Evolutionary conservation across 495 filamentous ascomycete species (phyloP).

Genomic region (Lophiotrema nucula): DNA sequence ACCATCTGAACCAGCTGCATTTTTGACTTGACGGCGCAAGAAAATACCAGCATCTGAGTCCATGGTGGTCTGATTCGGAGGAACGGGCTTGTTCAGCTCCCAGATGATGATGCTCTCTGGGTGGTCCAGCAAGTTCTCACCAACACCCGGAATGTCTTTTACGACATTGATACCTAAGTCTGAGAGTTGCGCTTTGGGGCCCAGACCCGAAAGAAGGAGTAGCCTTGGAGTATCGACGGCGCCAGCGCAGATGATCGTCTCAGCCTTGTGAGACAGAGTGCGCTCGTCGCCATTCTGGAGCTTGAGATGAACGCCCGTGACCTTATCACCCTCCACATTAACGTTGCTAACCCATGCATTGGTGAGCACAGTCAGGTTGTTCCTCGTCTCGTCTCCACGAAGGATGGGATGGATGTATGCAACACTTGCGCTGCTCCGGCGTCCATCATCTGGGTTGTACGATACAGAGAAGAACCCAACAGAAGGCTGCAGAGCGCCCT

Average conservation of each 20-base stretch:
- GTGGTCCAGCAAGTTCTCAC: slow-evolving; percentile 77
- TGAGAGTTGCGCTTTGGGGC: slow-evolving; percentile 62
- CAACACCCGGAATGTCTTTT: slow-evolving; percentile 72
- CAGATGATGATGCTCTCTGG: slow-evolving; percentile 79
- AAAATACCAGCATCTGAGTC: slow-evolving; percentile 84
- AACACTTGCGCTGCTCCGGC: slow-evolving; percentile 74
- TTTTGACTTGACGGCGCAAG: slow-evolving; percentile 65
- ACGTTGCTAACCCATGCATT: slow-evolving; percentile 77
- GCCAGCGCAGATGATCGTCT: slow-evolving; percentile 76
- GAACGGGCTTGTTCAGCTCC: slow-evolving; percentile 76
- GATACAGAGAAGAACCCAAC: slow-evolving; percentile 83
- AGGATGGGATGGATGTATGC: slow-evolving; percentile 87
- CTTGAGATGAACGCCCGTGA: slow-evolving; percentile 65
- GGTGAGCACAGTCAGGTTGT: slow-evolving; percentile 76
- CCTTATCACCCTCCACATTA: slow-evolving; percentile 60
- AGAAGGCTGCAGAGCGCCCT: slow-evolving; percentile 65
- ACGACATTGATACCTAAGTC: slow-evolving; percentile 65
- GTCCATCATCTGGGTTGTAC: slow-evolving; percentile 78
- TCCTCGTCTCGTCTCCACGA: slow-evolving; percentile 67
- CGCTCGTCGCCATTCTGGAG: slow-evolving; percentile 63
- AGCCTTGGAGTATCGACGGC: slow-evolving; percentile 74
- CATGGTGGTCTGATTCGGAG: slow-evolving; percentile 76
- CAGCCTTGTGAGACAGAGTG: slow-evolving; percentile 59
- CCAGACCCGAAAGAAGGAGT: slow-evolving; percentile 75
- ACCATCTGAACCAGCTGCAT: slow-evolving; percentile 62